Conservation (phyloP, 2,329 filamentous ascomycete genomes). For the Diaporthe caulivora region DNA sequence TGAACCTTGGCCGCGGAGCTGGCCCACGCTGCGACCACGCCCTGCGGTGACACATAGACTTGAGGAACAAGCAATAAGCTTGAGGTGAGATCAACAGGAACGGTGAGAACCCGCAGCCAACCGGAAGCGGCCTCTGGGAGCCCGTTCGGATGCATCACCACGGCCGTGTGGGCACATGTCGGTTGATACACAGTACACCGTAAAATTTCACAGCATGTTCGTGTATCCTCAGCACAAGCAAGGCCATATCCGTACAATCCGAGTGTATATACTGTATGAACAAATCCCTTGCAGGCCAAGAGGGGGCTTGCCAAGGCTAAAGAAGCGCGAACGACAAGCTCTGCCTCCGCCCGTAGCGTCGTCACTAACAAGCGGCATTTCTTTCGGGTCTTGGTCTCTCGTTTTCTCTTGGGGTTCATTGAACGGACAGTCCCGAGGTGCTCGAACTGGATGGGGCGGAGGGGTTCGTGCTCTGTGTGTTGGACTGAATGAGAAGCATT, state of each 20-base stretch:
- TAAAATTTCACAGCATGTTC: not conserved
- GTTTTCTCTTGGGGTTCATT: not conserved
- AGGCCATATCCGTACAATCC: not conserved
- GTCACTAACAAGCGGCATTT: not conserved
- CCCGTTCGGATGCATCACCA: not conserved
- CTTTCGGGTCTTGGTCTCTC: no score
- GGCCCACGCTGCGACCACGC: not conserved
- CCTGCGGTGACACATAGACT: slow-evolving; percentile 4
- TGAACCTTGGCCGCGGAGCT: slow-evolving; percentile 2
- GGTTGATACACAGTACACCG: not conserved
- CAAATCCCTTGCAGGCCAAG: not conserved
- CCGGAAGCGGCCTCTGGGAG: not conserved
- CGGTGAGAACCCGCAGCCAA: slow-evolving; percentile 23
- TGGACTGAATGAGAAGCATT: not conserved
- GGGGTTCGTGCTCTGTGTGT: not conserved
- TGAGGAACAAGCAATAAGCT: slow-evolving; percentile 26
- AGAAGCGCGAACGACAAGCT: slow-evolving; percentile 3
- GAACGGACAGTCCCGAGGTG: not conserved
- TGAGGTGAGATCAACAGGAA: slow-evolving; percentile 25
- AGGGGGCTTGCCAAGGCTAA: not conserved
- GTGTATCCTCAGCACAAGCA: not conserved
- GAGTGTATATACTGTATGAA: not conserved
- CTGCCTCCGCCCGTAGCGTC: not conserved
- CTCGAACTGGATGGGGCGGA: not conserved
- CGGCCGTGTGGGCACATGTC: not conserved